These are phyloP conservation scores for Fusarium fujikuroi DNA, from an alignment of 2,329 filamentous ascomycete genomes.

Conservation along the genomic window DNA sequence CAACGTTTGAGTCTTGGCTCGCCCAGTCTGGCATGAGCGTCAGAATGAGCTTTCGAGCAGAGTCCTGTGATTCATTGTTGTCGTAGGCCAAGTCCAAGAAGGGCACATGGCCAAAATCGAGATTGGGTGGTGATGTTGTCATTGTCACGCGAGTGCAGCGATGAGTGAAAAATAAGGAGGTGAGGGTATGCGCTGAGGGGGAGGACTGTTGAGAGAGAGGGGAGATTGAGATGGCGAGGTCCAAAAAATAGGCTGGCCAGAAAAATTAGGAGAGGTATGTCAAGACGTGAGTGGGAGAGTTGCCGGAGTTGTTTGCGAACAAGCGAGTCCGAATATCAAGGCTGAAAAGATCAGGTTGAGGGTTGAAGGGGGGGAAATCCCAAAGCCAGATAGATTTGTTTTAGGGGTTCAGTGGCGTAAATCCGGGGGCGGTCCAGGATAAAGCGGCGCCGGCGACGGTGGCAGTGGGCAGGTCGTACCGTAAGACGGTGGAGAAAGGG, in stretches of 20 bases:
- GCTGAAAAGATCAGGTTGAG: conserved; percentile 8
- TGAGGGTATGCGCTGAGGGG: conserved; percentile 10
- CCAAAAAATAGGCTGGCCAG: conserved; percentile 5
- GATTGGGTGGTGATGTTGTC: conserved; percentile 49
- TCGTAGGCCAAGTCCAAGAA: conserved; percentile 83
- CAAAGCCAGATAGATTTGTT: conserved; percentile 22
- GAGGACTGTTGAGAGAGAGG: conserved; percentile 8
- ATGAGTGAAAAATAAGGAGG: conserved; percentile 18
- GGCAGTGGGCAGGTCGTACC: conserved; percentile 16
- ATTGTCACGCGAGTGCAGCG: conserved; percentile 42
- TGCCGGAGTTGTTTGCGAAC: conserved; percentile 8
- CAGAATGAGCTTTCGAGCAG: conserved; percentile 82
- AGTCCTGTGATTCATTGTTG: conserved; percentile 78
- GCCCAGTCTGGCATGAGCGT: conserved; percentile 87
- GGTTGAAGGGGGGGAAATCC: neutral
- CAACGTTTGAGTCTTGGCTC: conserved; percentile 75
- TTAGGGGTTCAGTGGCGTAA: conserved; percentile 37
- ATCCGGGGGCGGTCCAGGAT: conserved; percentile 33
- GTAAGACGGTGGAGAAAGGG: conserved; percentile 37
- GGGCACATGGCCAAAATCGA: conserved; percentile 59
- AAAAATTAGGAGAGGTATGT: conserved; percentile 9
- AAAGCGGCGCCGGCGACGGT: conserved; percentile 41
- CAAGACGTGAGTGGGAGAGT: neutral
- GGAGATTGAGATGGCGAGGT: conserved; percentile 21
- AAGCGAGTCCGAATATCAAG: conserved; percentile 3